Evolutionary conservation across 495 filamentous ascomycete species (phyloP), one percentile per base, ranked within the genome.

Genomic region (Aspergillus panamensis): DNA sequence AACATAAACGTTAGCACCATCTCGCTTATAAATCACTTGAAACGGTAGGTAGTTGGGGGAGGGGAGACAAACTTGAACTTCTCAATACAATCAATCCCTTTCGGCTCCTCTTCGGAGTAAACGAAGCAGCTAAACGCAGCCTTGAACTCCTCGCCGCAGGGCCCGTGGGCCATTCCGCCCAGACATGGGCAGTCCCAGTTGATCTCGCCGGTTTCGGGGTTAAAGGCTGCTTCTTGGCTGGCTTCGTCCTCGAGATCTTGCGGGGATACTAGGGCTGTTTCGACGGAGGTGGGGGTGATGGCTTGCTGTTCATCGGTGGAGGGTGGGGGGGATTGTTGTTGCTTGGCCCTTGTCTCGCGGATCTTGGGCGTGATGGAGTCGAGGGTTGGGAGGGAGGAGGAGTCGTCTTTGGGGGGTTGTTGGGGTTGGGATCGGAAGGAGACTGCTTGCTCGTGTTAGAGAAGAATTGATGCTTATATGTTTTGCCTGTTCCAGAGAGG

Each of bases 101-200:
- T 98, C n/a, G 92, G 90, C 61, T 98, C 94, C 66, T 96, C 92
- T 21, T 83, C 84, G 5, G 89, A 94, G 77, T 86, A 96, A 7
- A 98, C 89, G 69, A 98, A 98, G 79, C 94, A 98, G 83, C 90
- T 95, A 66, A 98, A 98, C 0, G 94, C 94, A 5, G 83, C 86
- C 75, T 84, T 88, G 81, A 98, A 98, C 66, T 97, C 83, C 72
- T 93, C 90, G 31, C 95, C 94, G 71, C 93, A 98, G 35, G 95
- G 95, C 0, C 94, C 94, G 73, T 96, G 80, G 8, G 94, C 94
- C 94, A 98, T 98, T 29, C 94, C 94, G 48, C 94, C 94, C 21
- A 98, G 77, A 69, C 94, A 98, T 17, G 95, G 94, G 73, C 94
- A 98, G 69, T 97, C 94, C 95, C 95, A 98, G 80, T 98, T 97